phyloP scores from a whole-genome alignment of 1,284 basidiomycete genomes.

The Ustanciosporium gigantosporum region DNA sequence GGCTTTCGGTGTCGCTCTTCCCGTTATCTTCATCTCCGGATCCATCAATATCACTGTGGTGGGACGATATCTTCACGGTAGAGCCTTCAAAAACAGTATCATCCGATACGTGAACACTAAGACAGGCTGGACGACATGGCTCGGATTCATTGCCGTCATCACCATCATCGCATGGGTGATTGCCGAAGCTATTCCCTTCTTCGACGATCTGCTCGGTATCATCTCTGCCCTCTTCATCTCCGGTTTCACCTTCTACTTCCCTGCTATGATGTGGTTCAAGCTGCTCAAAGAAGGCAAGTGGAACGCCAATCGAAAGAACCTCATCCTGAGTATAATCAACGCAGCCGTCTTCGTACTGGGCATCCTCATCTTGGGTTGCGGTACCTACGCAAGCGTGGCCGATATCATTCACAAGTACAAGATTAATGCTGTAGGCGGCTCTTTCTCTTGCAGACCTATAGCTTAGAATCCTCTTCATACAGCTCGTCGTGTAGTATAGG shows the following conservation, averaged over 20 bases:
- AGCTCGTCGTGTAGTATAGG: too few relatives aligned
- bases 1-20: conserved; percentile 47
- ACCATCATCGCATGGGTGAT: conserved; percentile 43
- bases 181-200: conserved; percentile 48
- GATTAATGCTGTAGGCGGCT: conserved; percentile 14
- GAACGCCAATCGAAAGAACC: conserved; percentile 31
- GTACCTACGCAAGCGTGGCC: conserved; percentile 34
- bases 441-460: conserved; percentile 31
- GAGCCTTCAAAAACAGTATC: conserved; percentile 40
- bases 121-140: conserved; percentile 46
- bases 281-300: conserved; percentile 42
- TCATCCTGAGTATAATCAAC: conserved; percentile 31
- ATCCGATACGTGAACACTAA: conserved; percentile 50
- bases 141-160: conserved; percentile 28
- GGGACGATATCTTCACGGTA: conserved; percentile 43
- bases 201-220: conserved; percentile 38
- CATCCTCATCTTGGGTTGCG: conserved; percentile 36
- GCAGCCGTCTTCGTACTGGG: conserved; percentile 37
- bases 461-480: conserved; percentile 2
- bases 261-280: conserved; percentile 64
- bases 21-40: conserved; percentile 55
- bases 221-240: conserved; percentile 44
- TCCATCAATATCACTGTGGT: conserved; percentile 53
- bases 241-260: conserved; percentile 49
- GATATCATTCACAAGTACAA: conserved; percentile 34